Evolutionary conservation across 108 stramenopile genomes (phyloP), one percentile per base, ranked within the genome.

Genomic region (Cyclotella cryptica): DNA sequence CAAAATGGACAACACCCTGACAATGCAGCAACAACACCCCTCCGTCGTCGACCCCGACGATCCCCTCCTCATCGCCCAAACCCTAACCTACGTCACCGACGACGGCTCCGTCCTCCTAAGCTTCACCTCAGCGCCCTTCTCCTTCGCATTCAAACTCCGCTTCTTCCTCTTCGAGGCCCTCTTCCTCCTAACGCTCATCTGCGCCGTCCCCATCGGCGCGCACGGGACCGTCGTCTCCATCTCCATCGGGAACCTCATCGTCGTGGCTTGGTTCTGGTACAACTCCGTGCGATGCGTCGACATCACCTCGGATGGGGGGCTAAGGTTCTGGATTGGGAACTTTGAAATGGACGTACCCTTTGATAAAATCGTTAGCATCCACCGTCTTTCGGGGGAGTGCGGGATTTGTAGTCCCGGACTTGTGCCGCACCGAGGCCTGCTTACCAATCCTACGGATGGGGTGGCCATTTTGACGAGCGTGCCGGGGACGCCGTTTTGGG

Each of bases 271-370:
- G 90, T 93, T 95, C 69, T 95, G 94, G 94, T 95, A 95, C 82
- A 95, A 95, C 61, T 85, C 87, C 72, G 94, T 95, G 12, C 87
- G 94, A 60, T 88, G 86, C 11, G 94, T 95, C 15, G 94, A 95
- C 46, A 88, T 95, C 24, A 93, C 91, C 39, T 79, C 86, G 24
- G 92, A 95, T 53, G 91, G 91, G 24, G 88, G 87, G 27, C 81
- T 95, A 1, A 89, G 92, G 9, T 95, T 95, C 80, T 95, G 94
- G 94, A 95, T 95, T 69, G 94, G 94, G 35, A 95, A 95, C 65
- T 87, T 95, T 60, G 94, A 95, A 71, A 64, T 95, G 21, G 89
- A 92, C 68, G 92, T 95, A 27, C 94, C 94, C 0, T 95, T 91
- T 77, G 91, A 92, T 40, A 95, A 95, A 72, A 89, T 95, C 66